Evolutionary conservation across 2,329 filamentous ascomycete species (phyloP), one percentile per base, ranked within the genome.

Genomic region (Lecanicillium sp.): DNA sequence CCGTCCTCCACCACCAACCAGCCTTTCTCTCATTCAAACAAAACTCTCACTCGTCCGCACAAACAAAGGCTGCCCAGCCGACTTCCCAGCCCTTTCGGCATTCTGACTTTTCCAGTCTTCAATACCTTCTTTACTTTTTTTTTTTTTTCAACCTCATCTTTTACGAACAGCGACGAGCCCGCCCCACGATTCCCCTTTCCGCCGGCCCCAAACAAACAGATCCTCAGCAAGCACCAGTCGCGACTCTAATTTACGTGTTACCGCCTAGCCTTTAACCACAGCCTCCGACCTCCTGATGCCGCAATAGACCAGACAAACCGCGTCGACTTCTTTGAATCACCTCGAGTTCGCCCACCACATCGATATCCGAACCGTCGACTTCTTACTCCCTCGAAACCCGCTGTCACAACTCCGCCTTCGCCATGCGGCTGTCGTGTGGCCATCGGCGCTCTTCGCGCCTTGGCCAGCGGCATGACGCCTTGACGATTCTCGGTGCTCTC

Each of bases 351-450:
- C n/a, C n/a, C n/a, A 20, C 17, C 35, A n/a, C 35, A 14, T 37
- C 19, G 35, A 20, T 15, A 12, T 1, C 5, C 14, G 43, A 45
- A 12, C 19, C 24, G 14, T 15, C 33, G 32, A 21, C 8, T 33
- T 33, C 19, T 37, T 38, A 23, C 19, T 11, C 5, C 23, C 20
- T 26, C 8, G 8, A 20, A 6, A 37, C 23, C 20, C n/a, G n/a
- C n/a, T n/a, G n/a, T n/a, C 37, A 21, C 30, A 21, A 44, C 20
- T 21, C 41, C 33, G 19, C 32, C 29, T 20, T 38, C 56, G 65
- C 61, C 59, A 80, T 79, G 77, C 70, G 71, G 68, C 65, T 72
- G 62, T 62, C 68, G 56, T 66, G 66, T 52, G 60, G 65, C 59
- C 64, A 64, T 65, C 67, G 69, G 63, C 62, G 61, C 55, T 65